Evolutionary conservation across 2,329 filamentous ascomycete species (phyloP).

Genomic region (Colletotrichum destructivum): DNA sequence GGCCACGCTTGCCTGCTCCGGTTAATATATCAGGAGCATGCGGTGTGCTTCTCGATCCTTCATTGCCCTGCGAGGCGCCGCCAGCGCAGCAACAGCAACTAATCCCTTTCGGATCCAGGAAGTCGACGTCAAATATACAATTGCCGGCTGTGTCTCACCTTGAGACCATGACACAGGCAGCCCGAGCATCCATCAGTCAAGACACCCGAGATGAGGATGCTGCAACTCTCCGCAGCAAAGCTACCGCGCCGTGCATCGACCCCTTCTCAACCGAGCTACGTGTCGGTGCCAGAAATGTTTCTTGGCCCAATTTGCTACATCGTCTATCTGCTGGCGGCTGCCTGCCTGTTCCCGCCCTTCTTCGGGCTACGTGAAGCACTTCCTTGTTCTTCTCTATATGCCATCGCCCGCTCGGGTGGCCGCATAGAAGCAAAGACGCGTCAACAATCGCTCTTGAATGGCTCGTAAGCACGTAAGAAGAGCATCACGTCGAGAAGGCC

Average conservation of each 20-base stretch:
- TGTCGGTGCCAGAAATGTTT: conserved; percentile 13
- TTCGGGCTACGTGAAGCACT: conserved; percentile 19
- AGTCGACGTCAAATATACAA: conserved; percentile 32
- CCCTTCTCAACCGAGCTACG: conserved; percentile 17
- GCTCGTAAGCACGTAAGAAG: background rate
- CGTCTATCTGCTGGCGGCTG: conserved; percentile 16
- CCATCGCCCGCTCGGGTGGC: conserved; percentile 27
- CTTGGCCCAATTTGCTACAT: conserved; percentile 39
- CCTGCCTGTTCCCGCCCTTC: conserved; percentile 8
- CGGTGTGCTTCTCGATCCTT: conserved; percentile 21
- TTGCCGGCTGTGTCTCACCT: conserved; percentile 32
- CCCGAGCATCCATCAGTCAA: background rate
- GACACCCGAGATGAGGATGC: conserved; percentile 27
- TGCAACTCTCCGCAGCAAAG: conserved; percentile 16
- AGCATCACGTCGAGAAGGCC: background rate
- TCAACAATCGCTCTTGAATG: conserved; percentile 24
- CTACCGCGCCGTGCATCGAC: conserved; percentile 8
- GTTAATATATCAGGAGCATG: conserved; percentile 2
- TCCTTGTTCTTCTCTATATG: conserved; percentile 15
- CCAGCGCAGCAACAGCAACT: conserved; percentile 38
- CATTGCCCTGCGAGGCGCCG: conserved; percentile 34
- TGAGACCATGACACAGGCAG: conserved; percentile 17
- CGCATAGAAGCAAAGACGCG: conserved; percentile 6
- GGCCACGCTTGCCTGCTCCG: conserved; percentile 14
- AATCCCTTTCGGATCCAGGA: conserved; percentile 18